Percentiles rank a stretch among this genome's conserved stretches.
Evolutionary conservation across 176 grass and related monocot species (phyloP).

Genomic region (Olyra latifolia): DNA sequence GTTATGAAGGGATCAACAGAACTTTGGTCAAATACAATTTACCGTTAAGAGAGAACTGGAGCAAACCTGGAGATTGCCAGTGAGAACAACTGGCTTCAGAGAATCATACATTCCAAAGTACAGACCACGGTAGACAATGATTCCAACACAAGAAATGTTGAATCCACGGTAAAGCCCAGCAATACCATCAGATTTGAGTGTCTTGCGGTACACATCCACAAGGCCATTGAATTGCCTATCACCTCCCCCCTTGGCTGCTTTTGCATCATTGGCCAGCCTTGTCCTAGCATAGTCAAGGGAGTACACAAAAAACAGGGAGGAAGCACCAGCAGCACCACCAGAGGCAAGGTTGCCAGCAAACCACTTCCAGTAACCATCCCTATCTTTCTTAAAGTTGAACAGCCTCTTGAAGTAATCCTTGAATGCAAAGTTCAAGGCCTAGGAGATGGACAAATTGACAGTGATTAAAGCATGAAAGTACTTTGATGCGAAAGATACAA

Average conservation of each 20-base stretch:
- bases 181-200: conserved; percentile 73
- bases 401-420: conserved; percentile 99
- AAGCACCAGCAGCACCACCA: conserved; percentile 92
- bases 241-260: conserved; percentile 84
- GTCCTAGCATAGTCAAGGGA: conserved; percentile 93
- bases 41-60: neutral
- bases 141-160: conserved; percentile 89
- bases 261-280: conserved; percentile 80
- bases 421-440: conserved; percentile 98
- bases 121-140: conserved; percentile 95
- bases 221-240: conserved; percentile 94
- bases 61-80: conserved; percentile 70
- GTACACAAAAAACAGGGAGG: conserved; percentile 85
- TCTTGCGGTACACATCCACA: conserved; percentile 92
- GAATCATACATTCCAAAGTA: conserved; percentile 97
- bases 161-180: conserved; percentile 95
- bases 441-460: neutral
- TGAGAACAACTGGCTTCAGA: conserved; percentile 85
- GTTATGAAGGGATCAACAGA: neutral
- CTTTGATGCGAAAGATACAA: neutral
- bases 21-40: neutral
- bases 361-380: conserved; percentile 94
- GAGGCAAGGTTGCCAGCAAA: conserved; percentile 94
- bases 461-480: neutral
- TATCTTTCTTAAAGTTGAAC: conserved; percentile 97